Conservation (phyloP, 1,284 basidiomycete genomes). For the Melampsora medusae region DNA sequence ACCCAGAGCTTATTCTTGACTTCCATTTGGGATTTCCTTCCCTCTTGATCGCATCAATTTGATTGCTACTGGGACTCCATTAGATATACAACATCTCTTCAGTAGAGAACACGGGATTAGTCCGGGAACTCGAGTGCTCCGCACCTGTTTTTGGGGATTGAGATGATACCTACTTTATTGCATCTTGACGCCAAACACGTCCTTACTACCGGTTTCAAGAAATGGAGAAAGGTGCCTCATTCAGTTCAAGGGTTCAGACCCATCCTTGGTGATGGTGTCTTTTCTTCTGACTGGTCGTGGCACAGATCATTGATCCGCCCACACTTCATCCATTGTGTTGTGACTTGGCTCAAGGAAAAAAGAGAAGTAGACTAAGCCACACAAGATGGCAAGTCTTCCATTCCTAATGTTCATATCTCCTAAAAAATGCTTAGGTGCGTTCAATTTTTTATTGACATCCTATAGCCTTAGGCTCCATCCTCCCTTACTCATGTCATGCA, state of each 20-base stretch:
- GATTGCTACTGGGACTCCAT: neutral
- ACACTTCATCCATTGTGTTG: constrained; percentile 63
- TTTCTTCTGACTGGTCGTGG: constrained; percentile 53
- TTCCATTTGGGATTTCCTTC: constrained; percentile 37
- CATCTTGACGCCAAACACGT: constrained; percentile 42
- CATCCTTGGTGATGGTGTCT: constrained; percentile 20
- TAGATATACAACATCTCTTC: neutral
- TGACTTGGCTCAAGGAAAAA: constrained; percentile 58
- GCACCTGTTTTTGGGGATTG: constrained; percentile 21
- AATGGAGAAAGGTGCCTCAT: constrained; percentile 36
- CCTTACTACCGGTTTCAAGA: constrained; percentile 34
- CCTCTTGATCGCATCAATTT: constrained; percentile 7
- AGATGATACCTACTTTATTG: constrained; percentile 25
- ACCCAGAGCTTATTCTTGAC: constrained; percentile 14
- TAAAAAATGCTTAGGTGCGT: no score
- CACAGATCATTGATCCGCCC: constrained; percentile 68
- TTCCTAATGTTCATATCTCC: no score
- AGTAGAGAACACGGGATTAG: neutral
- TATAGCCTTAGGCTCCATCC: no score
- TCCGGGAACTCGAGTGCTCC: constrained; percentile 17
- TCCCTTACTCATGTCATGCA: no score
- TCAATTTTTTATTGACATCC: no score
- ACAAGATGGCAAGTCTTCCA: constrained; percentile 30
- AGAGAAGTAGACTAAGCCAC: constrained; percentile 11
- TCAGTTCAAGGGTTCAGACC: constrained; percentile 19